Evolutionary conservation across 768 basidiomycete genomes (phyloP).

Genomic region (Leucosporidium creatinivorum): DNA sequence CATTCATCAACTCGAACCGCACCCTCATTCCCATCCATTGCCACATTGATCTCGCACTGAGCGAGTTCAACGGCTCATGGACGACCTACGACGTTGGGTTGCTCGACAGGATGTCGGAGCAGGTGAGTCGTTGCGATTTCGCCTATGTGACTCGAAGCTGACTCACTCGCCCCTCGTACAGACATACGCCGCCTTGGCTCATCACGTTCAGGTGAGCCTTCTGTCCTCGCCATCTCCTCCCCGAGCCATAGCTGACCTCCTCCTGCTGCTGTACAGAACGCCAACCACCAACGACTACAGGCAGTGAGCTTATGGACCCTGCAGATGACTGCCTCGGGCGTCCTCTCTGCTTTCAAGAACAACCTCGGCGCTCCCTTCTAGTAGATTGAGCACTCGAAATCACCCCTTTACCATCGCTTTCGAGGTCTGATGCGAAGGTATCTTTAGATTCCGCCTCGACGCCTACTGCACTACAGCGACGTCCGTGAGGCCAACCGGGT

Average conservation of each 20-base stretch:
- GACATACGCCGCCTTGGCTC: slow-evolving; percentile 86
- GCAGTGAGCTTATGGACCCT: slow-evolving; percentile 90
- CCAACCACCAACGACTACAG: slow-evolving; percentile 78
- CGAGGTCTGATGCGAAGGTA: no score
- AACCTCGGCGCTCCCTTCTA: background rate
- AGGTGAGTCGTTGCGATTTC: slow-evolving; percentile 53
- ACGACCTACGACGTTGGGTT: slow-evolving; percentile 76
- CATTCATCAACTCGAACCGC: slow-evolving; percentile 81
- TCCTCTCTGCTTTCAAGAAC: slow-evolving; percentile 39
- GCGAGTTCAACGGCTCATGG: slow-evolving; percentile 93
- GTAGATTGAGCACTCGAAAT: background rate
- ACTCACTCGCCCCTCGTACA: slow-evolving; percentile 39
- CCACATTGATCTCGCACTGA: slow-evolving; percentile 69
- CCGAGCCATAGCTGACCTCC: no score
- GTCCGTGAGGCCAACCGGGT: no score
- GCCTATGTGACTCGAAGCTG: background rate
- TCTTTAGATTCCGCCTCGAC: no score
- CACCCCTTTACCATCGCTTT: background rate
- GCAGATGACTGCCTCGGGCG: slow-evolving; percentile 83
- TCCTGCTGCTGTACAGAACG: slow-evolving; percentile 44
- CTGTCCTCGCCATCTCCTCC: no score
- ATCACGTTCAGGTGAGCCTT: slow-evolving; percentile 57
- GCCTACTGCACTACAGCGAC: no score
- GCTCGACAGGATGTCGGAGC: slow-evolving; percentile 79
- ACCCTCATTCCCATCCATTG: slow-evolving; percentile 93